Evolutionary conservation across 176 grass and related monocot species (phyloP), one percentile per base, ranked within the genome.

Genomic region (Triticum aestivum): DNA sequence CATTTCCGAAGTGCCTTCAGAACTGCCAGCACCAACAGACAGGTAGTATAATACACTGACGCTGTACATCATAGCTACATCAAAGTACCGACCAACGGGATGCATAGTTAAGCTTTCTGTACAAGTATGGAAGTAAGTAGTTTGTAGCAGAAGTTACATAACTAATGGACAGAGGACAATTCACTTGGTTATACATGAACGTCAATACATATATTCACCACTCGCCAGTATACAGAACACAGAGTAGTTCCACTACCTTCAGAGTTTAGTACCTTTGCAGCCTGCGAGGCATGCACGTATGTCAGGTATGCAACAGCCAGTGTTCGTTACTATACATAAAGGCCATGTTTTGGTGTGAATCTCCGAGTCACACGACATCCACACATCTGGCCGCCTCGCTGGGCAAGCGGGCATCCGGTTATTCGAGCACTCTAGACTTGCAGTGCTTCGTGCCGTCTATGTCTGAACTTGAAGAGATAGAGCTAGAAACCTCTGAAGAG

Each of bases 281-380:
- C 38, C 76, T 24, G 18, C 45, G 18, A 65, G 17, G 26, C 10
- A 32, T 66, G 20, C 7, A 21, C 56, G 9, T 21, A 21, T 59
- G 56, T 9, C 56, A 59, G 56, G 56, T 52, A 17, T 49, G 12
- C 20, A 59, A 21, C 18, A 8, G 18, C 56, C 49, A 17, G 13
- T 59, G 2, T 21, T 29, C 52, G 51, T 42, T 65, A 9, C 18
- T 82, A 54, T 78, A 63, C 90, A 69, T 79, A 32, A 61, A 23
- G 26, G 82, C 73, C 9, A 65, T 71, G 61, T 38, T 79, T 13
- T 24, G 27, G 30, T 74, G 38, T 49, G 86, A 58, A 67, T 86
- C 77, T 68, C 79, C 87, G 44, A 71, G 62, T 93, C 96, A 94
- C 71, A 82, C 75, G 83, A 85, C 83, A n/a, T n/a, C 67, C 2